These are phyloP conservation scores for Fraxinus floribunda DNA, from an alignment of 305 asterid species.

Conservation along the genomic window DNA sequence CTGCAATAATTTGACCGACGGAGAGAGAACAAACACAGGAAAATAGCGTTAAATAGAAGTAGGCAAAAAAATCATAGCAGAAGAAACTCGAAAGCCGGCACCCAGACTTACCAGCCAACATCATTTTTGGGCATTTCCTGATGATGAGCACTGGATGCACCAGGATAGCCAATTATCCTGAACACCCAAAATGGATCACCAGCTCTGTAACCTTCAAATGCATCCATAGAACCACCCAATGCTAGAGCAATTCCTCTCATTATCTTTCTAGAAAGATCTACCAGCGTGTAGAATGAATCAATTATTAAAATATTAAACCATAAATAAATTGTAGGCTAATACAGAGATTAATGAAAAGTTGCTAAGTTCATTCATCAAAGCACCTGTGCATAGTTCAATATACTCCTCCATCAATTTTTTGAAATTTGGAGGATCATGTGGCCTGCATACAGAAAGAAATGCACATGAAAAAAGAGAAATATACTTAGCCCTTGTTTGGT, in stretches of 20 bases:
- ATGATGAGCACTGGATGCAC: conserved; percentile 30
- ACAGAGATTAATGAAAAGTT: not conserved
- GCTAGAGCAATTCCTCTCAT: conserved; percentile 86
- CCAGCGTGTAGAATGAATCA: conserved; percentile 11
- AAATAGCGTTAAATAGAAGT: conserved; percentile 25
- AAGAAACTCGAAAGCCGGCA: not conserved
- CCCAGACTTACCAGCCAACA: conserved; percentile 59
- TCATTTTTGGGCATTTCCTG: conserved; percentile 39
- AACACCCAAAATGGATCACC: conserved; percentile 96
- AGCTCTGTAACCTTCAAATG: conserved; percentile 63
- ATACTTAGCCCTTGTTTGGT: too few species aligned
- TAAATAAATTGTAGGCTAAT: not conserved
- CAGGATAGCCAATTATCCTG: conserved; percentile 85
- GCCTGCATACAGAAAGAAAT: conserved; percentile 49
- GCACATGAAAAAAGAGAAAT: conserved; percentile 8
- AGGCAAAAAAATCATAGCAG: not conserved
- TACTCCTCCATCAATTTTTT: conserved; percentile 65
- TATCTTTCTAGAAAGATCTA: conserved; percentile 77
- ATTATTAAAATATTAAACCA: not conserved
- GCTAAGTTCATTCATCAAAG: not conserved
- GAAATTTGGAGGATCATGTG: conserved; percentile 60
- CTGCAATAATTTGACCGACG: conserved; percentile 41
- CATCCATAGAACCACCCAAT: conserved; percentile 57
- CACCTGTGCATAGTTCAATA: conserved; percentile 73
- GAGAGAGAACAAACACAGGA: conserved; percentile 22